Evolutionary conservation across 371 early-diverging fungal genomes (phyloP), one percentile per base, ranked within the genome.

Genomic region (Lichtheimia ramosa): DNA sequence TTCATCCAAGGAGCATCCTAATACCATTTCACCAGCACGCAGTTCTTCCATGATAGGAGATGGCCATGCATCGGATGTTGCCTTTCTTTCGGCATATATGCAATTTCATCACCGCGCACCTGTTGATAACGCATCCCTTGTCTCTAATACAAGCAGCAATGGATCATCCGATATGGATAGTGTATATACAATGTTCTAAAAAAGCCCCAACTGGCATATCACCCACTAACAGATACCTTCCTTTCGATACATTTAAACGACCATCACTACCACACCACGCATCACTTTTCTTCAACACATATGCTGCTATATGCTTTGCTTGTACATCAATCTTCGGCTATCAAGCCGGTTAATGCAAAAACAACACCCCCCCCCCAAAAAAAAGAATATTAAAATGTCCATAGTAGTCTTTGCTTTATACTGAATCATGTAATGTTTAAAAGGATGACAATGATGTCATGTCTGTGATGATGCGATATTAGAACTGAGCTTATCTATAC

Each of bases 1-100:
- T 10, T 66, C 53, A 20, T n/a, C 54, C 25, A 61, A 53, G 39
- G 49, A 54, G 3, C 43, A 43, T 39, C 48, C 27, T 16, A 46
- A 21, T 46, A 16, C 46, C 18, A 21, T 5, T 3, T 21, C 46
- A 10, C 18, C 21, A 5, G 16, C n/a, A 46, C 21, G 46, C 46
- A 46, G 16, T 16, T 46, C 46, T 2, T 21, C 21, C 0, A 5
- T 46, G n/a, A 21, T 34, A 34, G 34, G 34, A 34, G 34, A 34
- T 34, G 34, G 34, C 10, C 34, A 34, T 34, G 46, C 46, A 46
- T 21, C 46, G 8, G 21, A 46, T 46, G 12, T 16, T n/a, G 46
- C 10, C 18, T 21, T n/a, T 46, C 46, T 21, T 46, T 21, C 18
- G 46, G 21, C 34, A 10, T 34, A 46, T 46, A 46, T 46, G n/a